These are phyloP conservation scores for Fallopia convolvulus DNA, from an alignment of 148 eudicot species.

Conservation along the genomic window DNA sequence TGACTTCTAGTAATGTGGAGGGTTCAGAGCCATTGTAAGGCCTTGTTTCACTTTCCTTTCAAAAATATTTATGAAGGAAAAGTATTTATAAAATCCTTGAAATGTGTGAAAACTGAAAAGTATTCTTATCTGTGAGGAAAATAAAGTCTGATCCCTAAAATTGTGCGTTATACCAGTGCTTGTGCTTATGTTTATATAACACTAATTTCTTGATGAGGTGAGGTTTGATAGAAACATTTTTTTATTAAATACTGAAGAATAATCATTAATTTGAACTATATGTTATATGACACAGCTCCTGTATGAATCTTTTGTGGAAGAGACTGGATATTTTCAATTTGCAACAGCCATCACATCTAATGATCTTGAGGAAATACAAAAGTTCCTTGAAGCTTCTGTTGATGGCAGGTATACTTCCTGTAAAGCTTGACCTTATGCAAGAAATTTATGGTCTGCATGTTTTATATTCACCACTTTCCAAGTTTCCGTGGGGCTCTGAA, in stretches of 20 bases:
- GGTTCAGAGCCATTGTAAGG: too few species aligned
- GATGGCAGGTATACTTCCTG: conserved; percentile 39
- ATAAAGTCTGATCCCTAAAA: background rate
- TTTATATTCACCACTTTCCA: background rate
- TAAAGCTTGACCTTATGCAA: conserved; percentile 1
- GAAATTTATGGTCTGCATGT: background rate
- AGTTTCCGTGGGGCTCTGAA: background rate
- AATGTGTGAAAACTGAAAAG: too few species aligned
- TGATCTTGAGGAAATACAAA: conserved; percentile 93
- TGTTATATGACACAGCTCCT: conserved; percentile 51
- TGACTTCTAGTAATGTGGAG: too few species aligned
- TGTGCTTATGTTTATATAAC: background rate
- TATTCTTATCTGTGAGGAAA: background rate
- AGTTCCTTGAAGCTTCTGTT: conserved; percentile 86
- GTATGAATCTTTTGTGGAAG: conserved; percentile 75
- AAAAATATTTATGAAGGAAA: too few species aligned
- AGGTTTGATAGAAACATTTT: background rate
- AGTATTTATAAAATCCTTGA: too few species aligned
- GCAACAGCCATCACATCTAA: conserved; percentile 72
- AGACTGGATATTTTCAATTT: conserved; percentile 68
- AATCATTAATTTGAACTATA: background rate
- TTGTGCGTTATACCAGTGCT: background rate
- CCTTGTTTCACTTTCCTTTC: too few species aligned
- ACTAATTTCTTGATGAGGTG: background rate
- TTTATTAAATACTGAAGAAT: background rate